phyloP scores from a whole-genome alignment of 805 yeast genomes.

The Kluyveromyces aestuarii region DNA sequence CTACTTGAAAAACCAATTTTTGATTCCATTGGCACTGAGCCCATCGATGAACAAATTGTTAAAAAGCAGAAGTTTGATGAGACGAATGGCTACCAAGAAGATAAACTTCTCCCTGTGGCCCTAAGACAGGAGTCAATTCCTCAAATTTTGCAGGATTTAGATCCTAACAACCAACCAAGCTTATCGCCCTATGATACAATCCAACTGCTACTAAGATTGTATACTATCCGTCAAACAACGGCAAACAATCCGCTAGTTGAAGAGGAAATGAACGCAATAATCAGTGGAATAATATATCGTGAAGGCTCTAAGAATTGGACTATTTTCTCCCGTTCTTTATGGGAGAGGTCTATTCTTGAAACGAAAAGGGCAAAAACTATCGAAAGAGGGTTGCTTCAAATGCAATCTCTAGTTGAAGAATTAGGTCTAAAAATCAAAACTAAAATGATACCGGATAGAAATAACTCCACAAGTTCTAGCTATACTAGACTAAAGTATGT shows the following conservation, averaged over 20 bases:
- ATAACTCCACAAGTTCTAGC: constrained; percentile 27
- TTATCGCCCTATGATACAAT: constrained; percentile 61
- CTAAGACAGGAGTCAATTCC: constrained; percentile 58
- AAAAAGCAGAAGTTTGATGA: constrained; percentile 32
- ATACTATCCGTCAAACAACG: constrained; percentile 54
- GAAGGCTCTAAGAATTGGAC: constrained; percentile 45
- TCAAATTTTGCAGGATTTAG: constrained; percentile 38
- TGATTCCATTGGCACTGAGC: constrained; percentile 48
- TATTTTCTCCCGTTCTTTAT: constrained; percentile 68
- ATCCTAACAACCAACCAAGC: constrained; percentile 77
- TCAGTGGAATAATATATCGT: constrained; percentile 58
- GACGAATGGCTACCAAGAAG: constrained; percentile 31
- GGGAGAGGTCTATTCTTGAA: constrained; percentile 85
- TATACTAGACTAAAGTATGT: constrained; percentile 57
- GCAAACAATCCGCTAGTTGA: constrained; percentile 59
- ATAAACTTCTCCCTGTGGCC: constrained; percentile 53
- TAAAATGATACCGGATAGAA: constrained; percentile 40
- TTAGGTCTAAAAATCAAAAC: constrained; percentile 59
- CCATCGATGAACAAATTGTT: constrained; percentile 33
- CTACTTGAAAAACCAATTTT: constrained; percentile 67
- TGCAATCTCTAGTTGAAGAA: constrained; percentile 87
- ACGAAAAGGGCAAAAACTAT: constrained; percentile 74
- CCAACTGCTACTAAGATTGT: constrained; percentile 63
- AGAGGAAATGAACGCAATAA: constrained; percentile 74
- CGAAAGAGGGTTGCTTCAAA: constrained; percentile 88